Percentiles rank a stretch among this genome's conserved stretches.
These are phyloP conservation scores for Amanita subjunquillea DNA, from an alignment of 768 basidiomycete species.

Conservation along the genomic window DNA sequence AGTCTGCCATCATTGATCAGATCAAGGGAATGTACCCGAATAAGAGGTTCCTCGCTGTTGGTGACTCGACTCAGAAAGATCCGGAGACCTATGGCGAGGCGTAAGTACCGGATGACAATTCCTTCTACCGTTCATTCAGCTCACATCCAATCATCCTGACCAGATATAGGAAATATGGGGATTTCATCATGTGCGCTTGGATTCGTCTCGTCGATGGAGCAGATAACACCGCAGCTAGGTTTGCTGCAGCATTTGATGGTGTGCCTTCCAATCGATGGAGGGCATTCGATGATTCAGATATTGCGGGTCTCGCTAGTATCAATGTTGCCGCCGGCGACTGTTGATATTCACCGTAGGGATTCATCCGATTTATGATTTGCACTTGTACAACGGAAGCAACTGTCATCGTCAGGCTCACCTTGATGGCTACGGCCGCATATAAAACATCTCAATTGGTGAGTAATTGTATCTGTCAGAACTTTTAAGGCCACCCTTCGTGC, in stretches of 20 bases:
- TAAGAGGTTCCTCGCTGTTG: constrained; percentile 31
- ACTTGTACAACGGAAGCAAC: no score
- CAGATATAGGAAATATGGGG: constrained; percentile 25
- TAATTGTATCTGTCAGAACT: no score
- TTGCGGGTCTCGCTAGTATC: constrained; percentile 21
- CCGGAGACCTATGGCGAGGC: constrained; percentile 33
- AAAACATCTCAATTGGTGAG: no score
- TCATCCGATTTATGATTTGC: no score
- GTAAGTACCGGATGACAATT: constrained; percentile 16
- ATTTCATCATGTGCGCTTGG: constrained; percentile 31
- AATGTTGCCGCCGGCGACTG: constrained; percentile 29
- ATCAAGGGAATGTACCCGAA: constrained; percentile 31
- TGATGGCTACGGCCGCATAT: no score
- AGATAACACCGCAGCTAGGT: constrained; percentile 27
- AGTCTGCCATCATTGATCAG: constrained; percentile 25
- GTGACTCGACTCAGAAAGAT: constrained; percentile 36
- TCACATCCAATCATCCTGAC: not conserved
- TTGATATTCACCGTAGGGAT: constrained; percentile 7
- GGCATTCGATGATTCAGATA: constrained; percentile 26
- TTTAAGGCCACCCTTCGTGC: no score
- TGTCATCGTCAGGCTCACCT: no score
- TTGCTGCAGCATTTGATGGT: constrained; percentile 23
- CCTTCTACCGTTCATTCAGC: not conserved
- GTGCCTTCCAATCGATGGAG: constrained; percentile 22
- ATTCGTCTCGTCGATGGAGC: constrained; percentile 34